Base-by-base conservation (phyloP, 345 rosid genomes). In the Rhizophora apiculata region DNA sequence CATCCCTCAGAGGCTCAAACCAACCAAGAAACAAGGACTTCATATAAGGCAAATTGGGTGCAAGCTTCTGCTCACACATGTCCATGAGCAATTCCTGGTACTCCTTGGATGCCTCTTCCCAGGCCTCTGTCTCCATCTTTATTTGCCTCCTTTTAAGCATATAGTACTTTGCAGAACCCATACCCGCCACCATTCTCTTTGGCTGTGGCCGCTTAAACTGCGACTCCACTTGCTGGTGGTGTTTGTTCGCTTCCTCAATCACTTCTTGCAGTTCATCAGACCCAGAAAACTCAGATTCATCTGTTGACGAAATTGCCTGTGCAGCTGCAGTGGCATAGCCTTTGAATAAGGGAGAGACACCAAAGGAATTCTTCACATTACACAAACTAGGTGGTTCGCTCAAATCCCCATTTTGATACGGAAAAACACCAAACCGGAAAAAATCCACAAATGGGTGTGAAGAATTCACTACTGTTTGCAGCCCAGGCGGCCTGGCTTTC, bases 11-110 rank as follows among this genome's bases (percentile, higher is more conserved):
- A 66, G 98, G 99, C 84, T 92, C 97, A 46, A 95, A 95, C 99
- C 99, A 95, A 13, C 96, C 98, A 2, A 92, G 89, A 75, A 95
- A 90, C 69, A 92, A 71, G 16, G 98, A 82, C 83, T 95, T 95
- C 20, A 92, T 72, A 68, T 84, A 90, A 67, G 99, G 99, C 76
- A 95, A 77, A 76, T 88, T 95, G 1, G 99, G 99, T 21, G 99
- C 98, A 48, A 95, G 89, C 82, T 92, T 92, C 76, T 95, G 93
- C 86, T 87, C 86, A 53, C 99, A 95, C 96, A 95, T 95, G 68
- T 92, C 97, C 49, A 46, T 52, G n/a, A 95, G 76, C 72, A 90
- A 74, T 78, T 95, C 98, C 63, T 83, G 84, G 59, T 91, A 95
- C 81, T 95, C 99, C 77, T 76, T 84, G 1, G 99, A 92, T 1